These are phyloP conservation scores for Tetramitus jugosus DNA, from an alignment of 208 protist species.

Conservation along the genomic window DNA sequence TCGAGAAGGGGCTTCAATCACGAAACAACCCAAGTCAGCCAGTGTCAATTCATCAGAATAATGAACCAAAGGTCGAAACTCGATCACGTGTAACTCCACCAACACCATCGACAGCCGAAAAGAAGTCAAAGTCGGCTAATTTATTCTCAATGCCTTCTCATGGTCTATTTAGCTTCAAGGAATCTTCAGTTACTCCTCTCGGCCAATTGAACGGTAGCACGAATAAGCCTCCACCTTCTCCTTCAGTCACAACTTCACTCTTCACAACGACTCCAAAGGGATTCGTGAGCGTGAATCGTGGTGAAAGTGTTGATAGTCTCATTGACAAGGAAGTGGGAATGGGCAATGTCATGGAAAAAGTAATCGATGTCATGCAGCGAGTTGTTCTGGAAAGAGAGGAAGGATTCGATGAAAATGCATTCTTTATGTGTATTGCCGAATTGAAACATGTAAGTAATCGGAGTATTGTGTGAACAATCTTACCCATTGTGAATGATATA, in stretches of 20 bases:
- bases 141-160: not conserved
- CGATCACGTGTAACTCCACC: not conserved
- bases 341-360: not conserved
- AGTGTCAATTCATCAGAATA: no score
- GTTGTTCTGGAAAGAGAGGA: not conserved
- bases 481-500: no score
- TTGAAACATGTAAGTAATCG: no score
- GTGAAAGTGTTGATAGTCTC: not conserved
- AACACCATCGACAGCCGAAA: not conserved
- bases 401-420: conserved; percentile 31
- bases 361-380: not conserved
- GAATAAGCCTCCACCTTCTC: not conserved
- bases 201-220: not conserved
- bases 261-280: not conserved
- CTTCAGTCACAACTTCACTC: not conserved
- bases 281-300: not conserved
- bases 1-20: conserved; percentile 35
- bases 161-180: not conserved
- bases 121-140: not conserved
- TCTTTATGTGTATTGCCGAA: conserved; percentile 52
- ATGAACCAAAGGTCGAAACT: not conserved
- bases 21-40: not conserved
- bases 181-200: not conserved
- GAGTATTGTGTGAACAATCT: no score
- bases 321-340: not conserved